Conservation (phyloP, 371 early-diverging fungal genomes). For the Conidiobolus incongruus region DNA sequence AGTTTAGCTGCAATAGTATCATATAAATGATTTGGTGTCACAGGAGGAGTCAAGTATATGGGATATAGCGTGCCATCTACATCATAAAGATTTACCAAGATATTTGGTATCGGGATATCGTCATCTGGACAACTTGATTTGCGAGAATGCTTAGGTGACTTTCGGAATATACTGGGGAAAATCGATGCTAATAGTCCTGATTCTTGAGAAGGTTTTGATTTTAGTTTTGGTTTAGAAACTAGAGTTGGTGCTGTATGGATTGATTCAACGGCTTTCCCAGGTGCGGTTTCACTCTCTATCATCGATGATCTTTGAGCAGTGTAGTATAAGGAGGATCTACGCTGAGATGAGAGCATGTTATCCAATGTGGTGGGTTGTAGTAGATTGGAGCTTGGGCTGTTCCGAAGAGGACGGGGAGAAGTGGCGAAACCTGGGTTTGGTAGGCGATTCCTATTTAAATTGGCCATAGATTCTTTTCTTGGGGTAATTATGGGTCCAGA, state of each 20-base stretch:
- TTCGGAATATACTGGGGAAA: neutral
- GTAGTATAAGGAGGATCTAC: constrained; percentile 2
- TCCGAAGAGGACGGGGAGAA: neutral
- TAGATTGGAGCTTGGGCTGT: too few species aligned
- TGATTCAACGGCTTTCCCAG: neutral
- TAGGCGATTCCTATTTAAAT: neutral
- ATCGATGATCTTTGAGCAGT: neutral
- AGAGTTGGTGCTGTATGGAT: neutral
- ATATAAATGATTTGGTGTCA: neutral
- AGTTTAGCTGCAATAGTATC: neutral
- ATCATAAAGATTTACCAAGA: neutral
- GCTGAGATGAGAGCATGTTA: neutral
- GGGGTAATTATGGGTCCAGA: constrained; percentile 2
- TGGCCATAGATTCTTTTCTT: constrained; percentile 5
- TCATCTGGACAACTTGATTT: neutral
- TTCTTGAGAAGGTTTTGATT: neutral
- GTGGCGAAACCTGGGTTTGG: neutral
- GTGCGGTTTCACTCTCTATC: neutral
- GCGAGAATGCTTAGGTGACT: neutral
- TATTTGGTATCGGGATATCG: neutral
- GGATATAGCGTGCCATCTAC: neutral
- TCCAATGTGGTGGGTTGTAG: neutral
- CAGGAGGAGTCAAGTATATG: neutral
- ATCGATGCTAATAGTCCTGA: neutral
- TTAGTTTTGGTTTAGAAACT: neutral